Conservation (phyloP, 2,329 filamentous ascomycete genomes). For the Xenosphaeropsis pyriputrescens region DNA sequence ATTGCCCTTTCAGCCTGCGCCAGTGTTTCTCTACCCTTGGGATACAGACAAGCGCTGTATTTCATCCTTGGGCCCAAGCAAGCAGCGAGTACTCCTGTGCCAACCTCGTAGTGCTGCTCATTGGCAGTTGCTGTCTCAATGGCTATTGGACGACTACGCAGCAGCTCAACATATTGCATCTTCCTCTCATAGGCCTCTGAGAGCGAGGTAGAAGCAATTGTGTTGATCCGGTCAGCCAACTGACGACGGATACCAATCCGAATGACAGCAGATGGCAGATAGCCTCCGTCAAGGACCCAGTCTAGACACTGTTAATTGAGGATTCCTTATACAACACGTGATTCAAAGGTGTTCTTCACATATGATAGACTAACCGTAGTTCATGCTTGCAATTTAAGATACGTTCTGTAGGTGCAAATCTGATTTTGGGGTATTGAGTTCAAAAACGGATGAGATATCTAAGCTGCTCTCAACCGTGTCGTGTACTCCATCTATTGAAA, state of each 20-base stretch:
- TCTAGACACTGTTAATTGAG: constrained; percentile 17
- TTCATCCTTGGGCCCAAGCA: constrained; percentile 58
- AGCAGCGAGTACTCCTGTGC: constrained; percentile 44
- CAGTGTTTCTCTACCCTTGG: constrained; percentile 44
- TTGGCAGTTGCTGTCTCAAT: constrained; percentile 52
- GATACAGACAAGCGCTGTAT: constrained; percentile 55
- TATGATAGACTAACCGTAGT: no score
- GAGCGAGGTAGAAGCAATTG: constrained; percentile 37
- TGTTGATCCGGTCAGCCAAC: constrained; percentile 40
- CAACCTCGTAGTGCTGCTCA: constrained; percentile 59
- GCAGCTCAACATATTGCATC: constrained; percentile 44
- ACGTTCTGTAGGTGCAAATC: no score
- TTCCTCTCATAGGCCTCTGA: constrained; percentile 39
- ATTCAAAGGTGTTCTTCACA: no score
- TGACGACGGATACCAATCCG: constrained; percentile 52
- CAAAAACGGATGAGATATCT: no score
- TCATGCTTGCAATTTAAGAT: no score
- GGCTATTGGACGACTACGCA: constrained; percentile 50
- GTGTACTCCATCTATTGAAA: no score
- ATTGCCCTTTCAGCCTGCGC: constrained; percentile 52
- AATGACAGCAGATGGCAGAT: constrained; percentile 47
- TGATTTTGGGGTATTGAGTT: no score
- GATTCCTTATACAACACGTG: no score
- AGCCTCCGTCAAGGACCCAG: constrained; percentile 48
- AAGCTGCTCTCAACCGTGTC: no score